phyloP scores from a whole-genome alignment of 2,329 filamentous ascomycete genomes.

The Zasmidium angulare region DNA sequence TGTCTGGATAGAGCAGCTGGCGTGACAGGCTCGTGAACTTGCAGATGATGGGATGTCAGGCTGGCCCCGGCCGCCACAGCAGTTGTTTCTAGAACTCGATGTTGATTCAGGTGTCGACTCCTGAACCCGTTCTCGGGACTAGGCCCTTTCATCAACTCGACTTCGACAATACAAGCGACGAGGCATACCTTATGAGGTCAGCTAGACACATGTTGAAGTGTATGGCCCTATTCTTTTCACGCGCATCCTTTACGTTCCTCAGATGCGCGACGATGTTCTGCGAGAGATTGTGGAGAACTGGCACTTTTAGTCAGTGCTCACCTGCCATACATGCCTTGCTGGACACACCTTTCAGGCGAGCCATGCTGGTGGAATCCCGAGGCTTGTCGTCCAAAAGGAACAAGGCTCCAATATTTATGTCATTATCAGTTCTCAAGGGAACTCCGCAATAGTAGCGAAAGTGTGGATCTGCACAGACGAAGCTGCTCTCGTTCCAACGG shows the following conservation, averaged over 20 bases:
- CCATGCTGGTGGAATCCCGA: slow-evolving; percentile 37
- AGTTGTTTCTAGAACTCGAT: no score
- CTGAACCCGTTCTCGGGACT: slow-evolving; percentile 21
- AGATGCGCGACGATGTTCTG: slow-evolving; percentile 43
- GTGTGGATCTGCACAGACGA: slow-evolving; percentile 31
- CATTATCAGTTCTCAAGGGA: slow-evolving; percentile 34
- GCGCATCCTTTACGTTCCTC: slow-evolving; percentile 35
- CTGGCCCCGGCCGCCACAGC: no score
- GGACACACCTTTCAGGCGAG: slow-evolving; percentile 14
- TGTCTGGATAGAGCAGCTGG: background rate
- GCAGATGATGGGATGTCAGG: no score
- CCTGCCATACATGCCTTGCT: background rate
- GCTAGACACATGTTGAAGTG: slow-evolving; percentile 29
- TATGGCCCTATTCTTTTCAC: slow-evolving; percentile 30
- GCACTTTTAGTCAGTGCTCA: background rate
- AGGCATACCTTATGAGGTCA: slow-evolving; percentile 26
- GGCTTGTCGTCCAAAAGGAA: slow-evolving; percentile 60
- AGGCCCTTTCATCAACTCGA: no score
- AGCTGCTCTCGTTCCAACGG: slow-evolving; percentile 32
- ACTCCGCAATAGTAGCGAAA: slow-evolving; percentile 37
- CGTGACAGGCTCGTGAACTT: background rate
- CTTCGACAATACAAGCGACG: no score
- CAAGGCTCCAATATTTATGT: slow-evolving; percentile 56
- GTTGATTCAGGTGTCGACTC: slow-evolving; percentile 14
- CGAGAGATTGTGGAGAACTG: slow-evolving; percentile 43